phyloP scores from a whole-genome alignment of 164 flowering plant genomes.

The Cinnamomum micranthum region DNA sequence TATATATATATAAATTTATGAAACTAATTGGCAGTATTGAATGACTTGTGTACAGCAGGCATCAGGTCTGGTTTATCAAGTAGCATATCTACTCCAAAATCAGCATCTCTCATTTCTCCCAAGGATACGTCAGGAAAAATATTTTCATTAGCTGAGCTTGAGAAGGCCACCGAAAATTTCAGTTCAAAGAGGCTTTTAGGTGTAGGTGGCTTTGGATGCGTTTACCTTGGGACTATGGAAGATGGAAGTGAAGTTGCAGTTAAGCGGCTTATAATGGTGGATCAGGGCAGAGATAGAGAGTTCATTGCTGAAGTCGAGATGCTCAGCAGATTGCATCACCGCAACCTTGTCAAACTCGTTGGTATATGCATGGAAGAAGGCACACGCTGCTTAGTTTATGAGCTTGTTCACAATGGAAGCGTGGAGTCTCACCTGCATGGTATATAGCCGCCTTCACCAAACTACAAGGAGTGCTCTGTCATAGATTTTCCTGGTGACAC shows the following conservation, averaged over 20 bases:
- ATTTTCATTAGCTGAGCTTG: slow-evolving; percentile 70
- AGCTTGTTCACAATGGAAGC: slow-evolving; percentile 89
- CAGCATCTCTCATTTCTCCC: slow-evolving; percentile 66
- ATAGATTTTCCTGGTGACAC: slow-evolving; percentile 4
- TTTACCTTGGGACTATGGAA: slow-evolving; percentile 70
- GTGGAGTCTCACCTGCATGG: slow-evolving; percentile 99
- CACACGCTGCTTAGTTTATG: slow-evolving; percentile 89
- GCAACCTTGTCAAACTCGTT: slow-evolving; percentile 89
- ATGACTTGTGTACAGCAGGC: slow-evolving; percentile 40
- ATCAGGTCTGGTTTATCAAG: slow-evolving; percentile 62
- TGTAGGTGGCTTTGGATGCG: slow-evolving; percentile 98
- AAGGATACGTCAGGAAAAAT: slow-evolving; percentile 80
- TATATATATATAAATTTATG: neutral
- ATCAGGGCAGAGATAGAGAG: slow-evolving; percentile 79
- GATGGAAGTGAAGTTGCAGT: slow-evolving; percentile 82
- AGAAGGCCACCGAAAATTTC: slow-evolving; percentile 84
- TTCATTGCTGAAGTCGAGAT: slow-evolving; percentile 96
- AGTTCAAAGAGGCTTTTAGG: slow-evolving; percentile 71
- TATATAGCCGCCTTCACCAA: slow-evolving; percentile 18
- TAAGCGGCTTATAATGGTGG: slow-evolving; percentile 71
- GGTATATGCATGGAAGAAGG: slow-evolving; percentile 90
- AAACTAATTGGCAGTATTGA: neutral
- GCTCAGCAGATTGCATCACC: slow-evolving; percentile 96
- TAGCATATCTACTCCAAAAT: slow-evolving; percentile 63
- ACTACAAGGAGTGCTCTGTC: neutral